Base-by-base conservation (phyloP, 805 yeast species). In the Helenozyma rhizophorensis region DNA sequence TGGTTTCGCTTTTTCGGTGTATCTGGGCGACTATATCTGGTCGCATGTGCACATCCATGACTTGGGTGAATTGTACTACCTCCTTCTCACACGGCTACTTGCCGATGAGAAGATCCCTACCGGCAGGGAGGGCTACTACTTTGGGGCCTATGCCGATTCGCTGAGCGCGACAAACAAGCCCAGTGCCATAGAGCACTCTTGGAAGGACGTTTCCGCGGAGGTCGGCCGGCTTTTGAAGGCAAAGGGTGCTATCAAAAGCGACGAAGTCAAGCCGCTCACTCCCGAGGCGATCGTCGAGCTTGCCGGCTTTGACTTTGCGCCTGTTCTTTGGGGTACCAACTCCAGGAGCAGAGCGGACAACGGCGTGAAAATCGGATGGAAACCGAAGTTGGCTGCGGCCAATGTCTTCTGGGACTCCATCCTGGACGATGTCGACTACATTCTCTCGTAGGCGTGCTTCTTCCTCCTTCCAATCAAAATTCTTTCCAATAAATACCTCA, bases 101-200 rank as follows among this genome's bases (percentile, higher is more conserved):
- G 28, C 36, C 5, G 51, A 50, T 11, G 46, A 45, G 24, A 25
- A 40, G 6, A 40, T 62, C 27, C 55, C 55, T 9, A 43, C 49
- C 13, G 62, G 62, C 6, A 45, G 40, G 28, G 28, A 54, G 8
- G 70, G 70, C 6, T 62, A 58, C 37, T 62, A 62, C 36, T 63
- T 64, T 45, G 59, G 53, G 2, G 53, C 60, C 6, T 45, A 42
- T 21, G 8, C 19, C 19, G 8, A 5, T 8, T 6, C 7, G 7
- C 7, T 6, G 7, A 21, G 34, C 6, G 28, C 27, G 27, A 29
- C 39, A 14, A 27, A 25, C 7, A 26, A 30, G 9, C 49, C 52
- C 7, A 28, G 48, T 11, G 33, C 29, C 9, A 40, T 48, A 16
- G 52, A 48, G 17, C 59, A 56, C 34, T 38, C 29, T 12, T 62